Base-by-base conservation (phyloP, 257 asterid genomes). In the Craterostigma plantagineum region DNA sequence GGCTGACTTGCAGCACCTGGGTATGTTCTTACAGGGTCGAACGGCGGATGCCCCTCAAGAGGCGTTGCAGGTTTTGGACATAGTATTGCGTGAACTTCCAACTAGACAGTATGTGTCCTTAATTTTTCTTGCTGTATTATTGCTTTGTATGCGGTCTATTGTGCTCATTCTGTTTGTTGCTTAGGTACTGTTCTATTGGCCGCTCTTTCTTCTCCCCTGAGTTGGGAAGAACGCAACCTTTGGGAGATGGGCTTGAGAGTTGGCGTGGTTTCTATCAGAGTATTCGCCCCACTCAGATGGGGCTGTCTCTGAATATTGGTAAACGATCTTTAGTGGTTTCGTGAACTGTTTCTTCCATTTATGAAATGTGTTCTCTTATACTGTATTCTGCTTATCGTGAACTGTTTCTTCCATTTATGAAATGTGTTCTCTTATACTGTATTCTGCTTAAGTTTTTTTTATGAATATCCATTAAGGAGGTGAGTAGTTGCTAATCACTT, bases 261-360 rank as follows among this genome's bases (percentile, higher is more conserved):
- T 69, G 77, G 77, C 63, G 70, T 14, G 77, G 77, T 39, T 69
- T 69, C 58, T 69, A 69, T 50, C 77, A 69, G 45, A 65, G 67
- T 27, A 58, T 69, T 33, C 65, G 69, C 43, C 77, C 69, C 17
- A 69, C 77, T 18, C 73, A 69, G 54, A 65, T 69, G 77, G 73
- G 77, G 9, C 34, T 69, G 55, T 58, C 72, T 7, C 33, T 69
- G 18, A 69, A 69, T 34, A 58, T 43, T 7, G 48, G 48, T 43
- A 15, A 43, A 33, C 8, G 16, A 15, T 41, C 45, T 41, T n/a
- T 15, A 11, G 17, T 11, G 3, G 15, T 41, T 41, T n/a, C n/a
- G n/a, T n/a, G n/a, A n/a, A n/a, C n/a, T n/a, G n/a, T n/a, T n/a
- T n/a, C n/a, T n/a, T n/a, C n/a, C n/a, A n/a, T n/a, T n/a, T n/a